These are phyloP conservation scores for Phytopythium helicoides DNA, from an alignment of 352 stramenopile species.

Conservation along the genomic window DNA sequence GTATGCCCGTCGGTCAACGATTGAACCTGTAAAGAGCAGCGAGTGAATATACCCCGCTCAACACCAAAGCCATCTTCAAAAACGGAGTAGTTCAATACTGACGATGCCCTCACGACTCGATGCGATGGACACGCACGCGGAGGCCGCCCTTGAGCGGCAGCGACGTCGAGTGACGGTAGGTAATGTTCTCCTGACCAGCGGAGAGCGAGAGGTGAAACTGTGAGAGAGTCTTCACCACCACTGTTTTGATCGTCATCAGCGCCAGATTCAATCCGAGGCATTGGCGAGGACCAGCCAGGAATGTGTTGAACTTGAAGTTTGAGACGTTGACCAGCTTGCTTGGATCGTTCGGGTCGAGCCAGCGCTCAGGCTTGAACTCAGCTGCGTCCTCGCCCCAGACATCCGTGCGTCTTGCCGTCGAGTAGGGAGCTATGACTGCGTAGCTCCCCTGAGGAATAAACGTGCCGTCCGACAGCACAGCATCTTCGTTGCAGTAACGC, in stretches of 20 bases:
- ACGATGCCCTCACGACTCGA: too few relatives aligned
- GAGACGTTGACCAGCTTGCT: slow-evolving; percentile 19
- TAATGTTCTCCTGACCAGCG: slow-evolving; percentile 19
- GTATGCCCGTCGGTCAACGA: too few relatives aligned
- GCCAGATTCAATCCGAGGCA: slow-evolving; percentile 50
- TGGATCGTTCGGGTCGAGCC: slow-evolving; percentile 24
- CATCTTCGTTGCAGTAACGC: slow-evolving; percentile 21
- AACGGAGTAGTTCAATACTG: too few relatives aligned
- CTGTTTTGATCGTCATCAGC: slow-evolving; percentile 43
- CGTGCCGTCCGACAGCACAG: slow-evolving; percentile 41
- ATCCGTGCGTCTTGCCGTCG: slow-evolving; percentile 32
- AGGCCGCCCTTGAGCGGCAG: slow-evolving; percentile 25
- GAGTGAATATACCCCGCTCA: too few relatives aligned
- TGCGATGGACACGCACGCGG: background rate
- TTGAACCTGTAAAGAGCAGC: too few relatives aligned
- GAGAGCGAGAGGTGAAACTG: slow-evolving; percentile 26
- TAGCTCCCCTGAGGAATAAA: slow-evolving; percentile 29
- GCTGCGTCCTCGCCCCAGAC: slow-evolving; percentile 48
- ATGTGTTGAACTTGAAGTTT: slow-evolving; percentile 42
- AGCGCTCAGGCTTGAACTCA: slow-evolving; percentile 55
- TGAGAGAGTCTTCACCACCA: slow-evolving; percentile 19
- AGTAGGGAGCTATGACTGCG: slow-evolving; percentile 43
- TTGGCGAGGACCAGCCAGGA: slow-evolving; percentile 36
- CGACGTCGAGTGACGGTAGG: slow-evolving; percentile 29
- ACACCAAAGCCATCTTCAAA: too few relatives aligned